Conservation (phyloP, 352 stramenopile genomes). For the Globisporangium camurandrum region DNA sequence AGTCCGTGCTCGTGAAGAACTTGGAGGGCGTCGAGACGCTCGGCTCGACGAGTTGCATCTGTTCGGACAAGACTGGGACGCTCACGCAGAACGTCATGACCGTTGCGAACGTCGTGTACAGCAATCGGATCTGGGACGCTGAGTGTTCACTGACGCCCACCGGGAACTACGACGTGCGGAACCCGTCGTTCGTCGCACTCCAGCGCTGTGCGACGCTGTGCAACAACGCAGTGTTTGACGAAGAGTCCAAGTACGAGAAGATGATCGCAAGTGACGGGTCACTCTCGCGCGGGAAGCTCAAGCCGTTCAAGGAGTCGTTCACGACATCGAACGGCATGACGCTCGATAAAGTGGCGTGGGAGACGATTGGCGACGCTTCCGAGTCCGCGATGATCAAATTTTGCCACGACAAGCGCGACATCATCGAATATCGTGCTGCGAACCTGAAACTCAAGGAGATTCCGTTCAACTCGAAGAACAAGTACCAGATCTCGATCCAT, state of each 20-base stretch:
- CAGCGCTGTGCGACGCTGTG: conserved; percentile 61
- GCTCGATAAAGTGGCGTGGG: conserved; percentile 43
- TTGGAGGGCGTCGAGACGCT: conserved; percentile 80
- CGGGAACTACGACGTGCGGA: conserved; percentile 25
- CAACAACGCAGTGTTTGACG: conserved; percentile 77
- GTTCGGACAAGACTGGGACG: conserved; percentile 88
- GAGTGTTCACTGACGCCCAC: conserved; percentile 65
- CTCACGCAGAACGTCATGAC: conserved; percentile 89
- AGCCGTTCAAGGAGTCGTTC: conserved; percentile 53
- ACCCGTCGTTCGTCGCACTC: conserved; percentile 39
- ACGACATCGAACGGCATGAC: conserved; percentile 26
- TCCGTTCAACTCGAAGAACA: conserved; percentile 83
- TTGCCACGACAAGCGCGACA: conserved; percentile 49
- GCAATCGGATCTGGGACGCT: conserved; percentile 71
- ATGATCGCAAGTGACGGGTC: conserved; percentile 33
- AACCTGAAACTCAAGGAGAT: conserved; percentile 54
- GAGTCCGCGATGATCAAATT: conserved; percentile 86
- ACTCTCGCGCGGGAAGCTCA: conserved; percentile 33
- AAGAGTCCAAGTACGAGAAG: conserved; percentile 77
- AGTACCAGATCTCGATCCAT: conserved; percentile 76
- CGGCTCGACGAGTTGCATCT: conserved; percentile 82
- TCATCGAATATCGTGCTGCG: conserved; percentile 18
- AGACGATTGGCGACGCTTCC: conserved; percentile 70
- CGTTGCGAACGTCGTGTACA: conserved; percentile 65
- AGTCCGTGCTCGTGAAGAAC: conserved; percentile 82